A percentile compares a stretch with the other conserved stretches of the same genome.
Evolutionary conservation across 768 basidiomycete genomes (phyloP).

Genomic region (Suillus hirtellus): DNA sequence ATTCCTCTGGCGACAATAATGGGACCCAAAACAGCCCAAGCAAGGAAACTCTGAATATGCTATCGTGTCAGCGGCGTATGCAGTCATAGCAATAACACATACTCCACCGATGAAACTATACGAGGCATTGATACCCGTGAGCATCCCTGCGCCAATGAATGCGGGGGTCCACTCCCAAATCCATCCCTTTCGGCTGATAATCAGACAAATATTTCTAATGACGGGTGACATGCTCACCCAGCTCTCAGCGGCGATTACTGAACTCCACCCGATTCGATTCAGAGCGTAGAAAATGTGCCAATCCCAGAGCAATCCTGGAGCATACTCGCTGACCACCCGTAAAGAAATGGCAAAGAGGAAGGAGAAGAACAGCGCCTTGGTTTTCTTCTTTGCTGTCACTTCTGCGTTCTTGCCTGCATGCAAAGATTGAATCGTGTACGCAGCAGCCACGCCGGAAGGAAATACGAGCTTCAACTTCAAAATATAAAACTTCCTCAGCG

Average conservation of each 20-base stretch:
- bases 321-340: constrained; percentile 57
- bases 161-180: constrained; percentile 41
- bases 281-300: constrained; percentile 68
- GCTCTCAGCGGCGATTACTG: constrained; percentile 56
- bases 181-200: constrained; percentile 12
- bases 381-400: constrained; percentile 54
- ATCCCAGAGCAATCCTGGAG: constrained; percentile 57
- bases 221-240: constrained; percentile 39
- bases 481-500: constrained; percentile 60
- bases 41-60: constrained; percentile 45
- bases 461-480: constrained; percentile 62
- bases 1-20: constrained; percentile 51
- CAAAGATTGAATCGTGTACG: constrained; percentile 61
- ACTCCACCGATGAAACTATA: constrained; percentile 50
- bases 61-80: constrained; percentile 8
- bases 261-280: constrained; percentile 55
- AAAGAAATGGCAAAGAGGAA: constrained; percentile 49
- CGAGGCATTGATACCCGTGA: constrained; percentile 53
- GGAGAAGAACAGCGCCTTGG: constrained; percentile 45
- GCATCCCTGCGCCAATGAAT: constrained; percentile 58
- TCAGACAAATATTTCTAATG: not conserved
- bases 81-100: constrained; percentile 21
- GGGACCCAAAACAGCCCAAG: constrained; percentile 63
- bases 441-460: constrained; percentile 63
- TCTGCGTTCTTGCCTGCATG: constrained; percentile 52